These are phyloP conservation scores for Plasmodium fragile DNA, from an alignment of 169 alveolate species.

Conservation along the genomic window DNA sequence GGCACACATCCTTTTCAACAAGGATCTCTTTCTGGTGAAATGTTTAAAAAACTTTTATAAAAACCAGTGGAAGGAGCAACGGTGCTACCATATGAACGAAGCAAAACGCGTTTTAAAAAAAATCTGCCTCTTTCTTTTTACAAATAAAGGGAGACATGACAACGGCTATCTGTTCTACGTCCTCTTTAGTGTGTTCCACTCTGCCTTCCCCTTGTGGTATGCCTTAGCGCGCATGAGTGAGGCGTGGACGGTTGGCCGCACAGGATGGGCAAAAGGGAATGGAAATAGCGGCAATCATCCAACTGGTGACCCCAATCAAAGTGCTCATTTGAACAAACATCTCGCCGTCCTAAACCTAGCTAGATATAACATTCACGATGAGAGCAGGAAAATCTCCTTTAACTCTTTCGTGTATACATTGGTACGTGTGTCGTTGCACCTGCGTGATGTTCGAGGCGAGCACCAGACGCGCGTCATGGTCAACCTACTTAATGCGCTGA, in stretches of 20 bases:
- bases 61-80: slow-evolving; percentile 4
- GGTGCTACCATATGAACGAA: slow-evolving; percentile 4
- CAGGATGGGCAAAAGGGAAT: not conserved
- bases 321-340: slow-evolving; percentile 11
- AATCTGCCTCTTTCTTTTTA: slow-evolving; percentile 6
- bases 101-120: slow-evolving; percentile 10
- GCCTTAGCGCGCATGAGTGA: not conserved
- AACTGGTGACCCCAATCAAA: not conserved
- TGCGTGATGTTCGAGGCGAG: not conserved
- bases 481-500: slow-evolving; percentile 7
- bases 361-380: slow-evolving; percentile 52
- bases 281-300: not conserved
- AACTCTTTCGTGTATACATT: slow-evolving; percentile 38
- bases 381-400: slow-evolving; percentile 47
- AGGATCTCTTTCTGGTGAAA: not conserved
- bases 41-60: slow-evolving; percentile 23
- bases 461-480: not conserved
- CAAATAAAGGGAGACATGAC: not conserved
- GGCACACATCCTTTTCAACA: slow-evolving; percentile 25
- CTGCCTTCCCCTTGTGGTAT: not conserved
- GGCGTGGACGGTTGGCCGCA: not conserved
- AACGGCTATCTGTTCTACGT: slow-evolving; percentile 38
- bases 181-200: slow-evolving; percentile 16
- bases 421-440: slow-evolving; percentile 18
- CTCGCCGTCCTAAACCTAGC: not conserved